A percentile compares a stretch with the other conserved stretches of the same genome.
These are phyloP conservation scores for Paramecium tetraurelia DNA, from an alignment of 73 alveolate species.

Conservation along the genomic window DNA sequence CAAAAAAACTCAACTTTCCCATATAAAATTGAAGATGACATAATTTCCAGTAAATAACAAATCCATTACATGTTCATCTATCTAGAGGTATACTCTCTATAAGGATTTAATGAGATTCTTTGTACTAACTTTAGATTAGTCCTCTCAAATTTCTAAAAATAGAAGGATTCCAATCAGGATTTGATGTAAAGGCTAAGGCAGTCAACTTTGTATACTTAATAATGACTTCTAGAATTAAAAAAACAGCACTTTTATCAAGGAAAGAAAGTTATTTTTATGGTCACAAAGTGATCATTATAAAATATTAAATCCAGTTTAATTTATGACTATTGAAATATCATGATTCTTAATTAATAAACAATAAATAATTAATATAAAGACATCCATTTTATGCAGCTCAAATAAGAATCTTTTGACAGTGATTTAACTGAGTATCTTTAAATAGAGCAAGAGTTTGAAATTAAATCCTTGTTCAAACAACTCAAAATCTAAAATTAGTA, in stretches of 20 bases:
- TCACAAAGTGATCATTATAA: background rate
- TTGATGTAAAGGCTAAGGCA: background rate
- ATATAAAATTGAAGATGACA: background rate
- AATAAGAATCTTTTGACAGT: background rate
- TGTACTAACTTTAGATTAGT: background rate
- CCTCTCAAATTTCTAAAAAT: no score
- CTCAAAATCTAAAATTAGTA: background rate
- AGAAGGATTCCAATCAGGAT: no score
- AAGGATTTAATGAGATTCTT: no score
- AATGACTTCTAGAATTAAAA: background rate
- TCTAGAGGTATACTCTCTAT: background rate
- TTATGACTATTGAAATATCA: background rate
- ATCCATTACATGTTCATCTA: background rate
- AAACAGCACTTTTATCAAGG: background rate
- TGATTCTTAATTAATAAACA: background rate
- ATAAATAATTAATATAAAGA: background rate
- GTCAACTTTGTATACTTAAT: background rate
- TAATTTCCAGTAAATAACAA: background rate
- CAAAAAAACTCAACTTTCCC: background rate
- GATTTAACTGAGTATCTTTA: background rate
- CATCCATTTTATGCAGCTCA: background rate
- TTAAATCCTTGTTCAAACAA: conserved; percentile 10
- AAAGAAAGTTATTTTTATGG: background rate
- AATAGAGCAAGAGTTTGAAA: background rate
- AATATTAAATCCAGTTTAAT: background rate